A percentile compares a stretch with the other conserved stretches of the same genome.
Evolutionary conservation across 805 yeast species (phyloP).

Genomic region (Naumovozyma castellii): DNA sequence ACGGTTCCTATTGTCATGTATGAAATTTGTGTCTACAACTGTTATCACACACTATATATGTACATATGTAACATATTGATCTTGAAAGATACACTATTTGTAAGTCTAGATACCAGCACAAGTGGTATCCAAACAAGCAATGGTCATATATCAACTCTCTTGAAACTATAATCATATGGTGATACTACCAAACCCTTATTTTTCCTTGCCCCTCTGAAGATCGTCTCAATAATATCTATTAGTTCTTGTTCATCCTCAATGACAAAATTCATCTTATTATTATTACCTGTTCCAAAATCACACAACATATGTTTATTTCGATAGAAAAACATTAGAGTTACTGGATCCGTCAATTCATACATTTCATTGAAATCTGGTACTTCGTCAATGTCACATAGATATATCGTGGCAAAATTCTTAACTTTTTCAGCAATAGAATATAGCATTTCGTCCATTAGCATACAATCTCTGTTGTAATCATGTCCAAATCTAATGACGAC

Average conservation of each 20-base stretch:
- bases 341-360: conserved; percentile 57
- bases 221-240: conserved; percentile 82
- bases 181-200: conserved; percentile 87
- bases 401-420: conserved; percentile 77
- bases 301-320: conserved; percentile 95
- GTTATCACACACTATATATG: no score
- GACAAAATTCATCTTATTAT: conserved; percentile 82
- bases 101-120: neutral
- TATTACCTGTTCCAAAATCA: conserved; percentile 96
- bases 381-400: conserved; percentile 77
- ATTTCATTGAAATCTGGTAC: conserved; percentile 79
- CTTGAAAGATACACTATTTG: no score
- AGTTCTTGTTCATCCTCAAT: conserved; percentile 75
- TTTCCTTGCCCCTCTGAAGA: conserved; percentile 83
- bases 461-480: conserved; percentile 65
- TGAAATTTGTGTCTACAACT: no score
- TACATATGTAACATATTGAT: neutral
- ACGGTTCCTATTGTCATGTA: no score
- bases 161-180: conserved; percentile 57
- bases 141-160: conserved; percentile 13
- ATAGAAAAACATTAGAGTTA: conserved; percentile 88
- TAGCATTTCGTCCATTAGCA: conserved; percentile 83
- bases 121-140: no score
- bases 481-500: conserved; percentile 86
- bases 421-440: conserved; percentile 74